Evolutionary conservation across 768 basidiomycete genomes (phyloP).

Genomic region (Thelephora ganbajun): DNA sequence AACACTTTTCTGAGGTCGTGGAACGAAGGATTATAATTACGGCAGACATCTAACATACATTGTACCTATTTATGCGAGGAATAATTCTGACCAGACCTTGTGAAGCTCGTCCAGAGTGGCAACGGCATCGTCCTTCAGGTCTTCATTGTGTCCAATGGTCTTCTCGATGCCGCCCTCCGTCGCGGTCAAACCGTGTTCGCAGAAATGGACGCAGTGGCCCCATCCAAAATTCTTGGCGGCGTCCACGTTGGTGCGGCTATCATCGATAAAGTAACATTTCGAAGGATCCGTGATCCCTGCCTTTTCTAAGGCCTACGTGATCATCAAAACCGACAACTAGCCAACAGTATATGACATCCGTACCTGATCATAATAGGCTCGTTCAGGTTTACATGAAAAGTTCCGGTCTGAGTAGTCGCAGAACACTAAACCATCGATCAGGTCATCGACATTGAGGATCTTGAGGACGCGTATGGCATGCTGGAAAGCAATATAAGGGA

Average conservation of each 20-base stretch:
- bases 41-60: not conserved
- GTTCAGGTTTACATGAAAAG: conserved; percentile 75
- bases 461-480: conserved; percentile 70
- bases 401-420: conserved; percentile 59
- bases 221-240: conserved; percentile 55
- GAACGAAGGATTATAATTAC: not conserved
- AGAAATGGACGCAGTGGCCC: conserved; percentile 65
- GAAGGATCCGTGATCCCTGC: conserved; percentile 50
- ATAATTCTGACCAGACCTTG: conserved; percentile 62
- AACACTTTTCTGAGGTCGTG: conserved; percentile 32
- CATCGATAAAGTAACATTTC: conserved; percentile 71
- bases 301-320: conserved; percentile 43
- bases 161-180: conserved; percentile 50
- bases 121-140: conserved; percentile 31
- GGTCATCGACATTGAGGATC: conserved; percentile 59
- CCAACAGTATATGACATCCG: conserved; percentile 1
- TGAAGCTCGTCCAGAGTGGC: conserved; percentile 52
- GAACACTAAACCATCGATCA: conserved; percentile 59
- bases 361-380: conserved; percentile 54
- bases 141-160: conserved; percentile 23
- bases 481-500: conserved; percentile 21
- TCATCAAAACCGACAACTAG: too few relatives aligned
- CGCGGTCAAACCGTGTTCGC: conserved; percentile 47
- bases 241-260: conserved; percentile 55
- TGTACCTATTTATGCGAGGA: conserved; percentile 21